Evolutionary conservation across 306 rosid genomes (phyloP).

Genomic region (Parietaria judaica): DNA sequence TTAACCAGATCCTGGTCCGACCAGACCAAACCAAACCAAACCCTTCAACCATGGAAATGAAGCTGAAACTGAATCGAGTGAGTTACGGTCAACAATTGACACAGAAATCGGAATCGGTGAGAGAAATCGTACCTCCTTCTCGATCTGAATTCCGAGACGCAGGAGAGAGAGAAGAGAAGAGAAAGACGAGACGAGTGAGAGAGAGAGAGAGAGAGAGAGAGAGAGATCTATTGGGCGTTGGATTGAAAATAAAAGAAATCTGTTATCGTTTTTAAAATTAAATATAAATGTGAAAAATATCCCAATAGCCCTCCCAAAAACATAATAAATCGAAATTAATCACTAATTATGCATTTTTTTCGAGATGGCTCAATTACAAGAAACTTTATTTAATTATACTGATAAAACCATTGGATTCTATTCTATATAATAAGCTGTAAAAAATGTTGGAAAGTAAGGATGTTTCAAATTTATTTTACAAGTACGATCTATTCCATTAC

Average conservation of each 20-base stretch:
- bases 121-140: conserved; percentile 26
- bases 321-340: too few species aligned
- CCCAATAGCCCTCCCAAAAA: too few species aligned
- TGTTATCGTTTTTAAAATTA: background rate
- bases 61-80: background rate
- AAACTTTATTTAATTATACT: too few species aligned
- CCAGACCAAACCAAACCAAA: background rate
- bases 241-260: background rate
- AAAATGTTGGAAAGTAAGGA: too few species aligned
- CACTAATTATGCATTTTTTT: too few species aligned
- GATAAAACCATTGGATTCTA: too few species aligned
- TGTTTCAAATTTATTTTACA: too few species aligned
- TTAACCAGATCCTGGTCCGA: background rate
- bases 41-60: background rate
- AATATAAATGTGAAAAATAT: too few species aligned
- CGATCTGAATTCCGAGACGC: conserved; percentile 41
- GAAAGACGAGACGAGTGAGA: conserved; percentile 25
- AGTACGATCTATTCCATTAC: too few species aligned
- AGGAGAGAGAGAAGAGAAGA: conserved; percentile 24
- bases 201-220: conserved; percentile 6
- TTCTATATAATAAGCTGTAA: too few species aligned
- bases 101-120: conserved; percentile 29
- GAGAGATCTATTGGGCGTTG: conserved; percentile 26
- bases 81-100: background rate
- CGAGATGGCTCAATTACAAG: too few species aligned